Base-by-base conservation (phyloP, 169 alveolate genomes). In the Cyclospora cayetanensis region DNA sequence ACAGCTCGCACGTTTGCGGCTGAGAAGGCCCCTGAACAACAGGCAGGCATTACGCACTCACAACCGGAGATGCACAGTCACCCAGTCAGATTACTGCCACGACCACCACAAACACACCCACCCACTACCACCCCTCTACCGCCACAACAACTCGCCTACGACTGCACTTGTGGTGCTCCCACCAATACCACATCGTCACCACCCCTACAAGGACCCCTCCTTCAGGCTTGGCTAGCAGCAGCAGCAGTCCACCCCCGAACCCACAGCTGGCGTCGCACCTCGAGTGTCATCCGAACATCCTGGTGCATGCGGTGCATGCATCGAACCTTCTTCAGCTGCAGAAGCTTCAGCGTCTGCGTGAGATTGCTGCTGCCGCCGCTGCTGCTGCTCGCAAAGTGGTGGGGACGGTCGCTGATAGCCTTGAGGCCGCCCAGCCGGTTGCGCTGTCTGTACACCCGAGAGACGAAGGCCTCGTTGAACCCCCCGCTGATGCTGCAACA, bases 391-490 rank as follows among this genome's bases (percentile, higher is more conserved):
- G 70, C 70, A 22, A 55, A 55, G n/a, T 55, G 70, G 34, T 55
- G 80, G 22, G 95, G 94, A 34, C 94, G 66, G 72, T 93, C 94
- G 46, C 94, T 83, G 42, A 93, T 35, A 63, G 94, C 95, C 86
- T 91, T 93, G 66, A 93, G 80, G 60, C 91, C 89, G n/a, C 94
- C 95, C 53, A 53, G 63, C 25, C 93, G 89, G 82, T 93, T 90
- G 50, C 91, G 85, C 68, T 76, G 88, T 82, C 93, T 79, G 53
- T 46, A 90, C 65, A 93, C 72, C 63, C 91, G 95, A 29, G 76
- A 27, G 31, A 93, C 87, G 90, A 93, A 93, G 35, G 95, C 95
- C 74, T 93, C 95, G 83, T 91, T 77, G 91, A 90, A 90, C 42
- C 93, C 89, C 35, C 68, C 74, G 29, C 70, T 22, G 34, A 91